Evolutionary conservation across 2,329 filamentous ascomycete genomes (phyloP).

Genomic region (Herpotrichia juniperi): DNA sequence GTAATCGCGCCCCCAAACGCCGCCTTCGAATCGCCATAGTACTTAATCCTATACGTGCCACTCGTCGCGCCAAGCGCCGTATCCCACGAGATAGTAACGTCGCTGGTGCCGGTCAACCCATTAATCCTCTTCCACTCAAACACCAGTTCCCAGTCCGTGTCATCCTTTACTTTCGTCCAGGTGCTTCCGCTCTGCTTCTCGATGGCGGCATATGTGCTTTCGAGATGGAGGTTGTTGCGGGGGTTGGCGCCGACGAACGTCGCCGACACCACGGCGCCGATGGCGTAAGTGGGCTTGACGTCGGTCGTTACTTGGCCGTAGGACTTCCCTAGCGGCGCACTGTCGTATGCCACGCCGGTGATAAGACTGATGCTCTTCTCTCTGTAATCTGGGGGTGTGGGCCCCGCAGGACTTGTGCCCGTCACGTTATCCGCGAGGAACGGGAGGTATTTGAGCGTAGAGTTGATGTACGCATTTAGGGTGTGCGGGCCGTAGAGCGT

Average conservation of each 20-base stretch:
- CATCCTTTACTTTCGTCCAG: slow-evolving; percentile 74
- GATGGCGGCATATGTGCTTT: slow-evolving; percentile 77
- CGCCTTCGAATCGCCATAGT: slow-evolving; percentile 83
- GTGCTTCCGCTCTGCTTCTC: slow-evolving; percentile 63
- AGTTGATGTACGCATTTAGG: slow-evolving; percentile 84
- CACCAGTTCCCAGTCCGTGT: slow-evolving; percentile 82
- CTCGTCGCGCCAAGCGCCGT: slow-evolving; percentile 56
- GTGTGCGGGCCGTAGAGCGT: slow-evolving; percentile 86
- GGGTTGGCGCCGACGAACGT: slow-evolving; percentile 88
- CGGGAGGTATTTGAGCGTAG: slow-evolving; percentile 74
- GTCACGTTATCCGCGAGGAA: slow-evolving; percentile 60
- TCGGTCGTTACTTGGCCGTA: slow-evolving; percentile 72
- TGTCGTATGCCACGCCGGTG: slow-evolving; percentile 76
- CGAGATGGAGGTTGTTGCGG: slow-evolving; percentile 82
- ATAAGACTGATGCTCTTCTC: slow-evolving; percentile 81
- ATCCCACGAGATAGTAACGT: slow-evolving; percentile 83
- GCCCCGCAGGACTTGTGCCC: slow-evolving; percentile 56
- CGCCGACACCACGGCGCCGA: slow-evolving; percentile 67
- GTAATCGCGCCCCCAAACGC: slow-evolving; percentile 68
- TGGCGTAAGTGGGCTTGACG: slow-evolving; percentile 61
- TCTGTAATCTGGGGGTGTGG: slow-evolving; percentile 77
- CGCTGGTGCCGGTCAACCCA: slow-evolving; percentile 72
- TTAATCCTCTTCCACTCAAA: slow-evolving; percentile 80
- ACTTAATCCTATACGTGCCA: slow-evolving; percentile 79
- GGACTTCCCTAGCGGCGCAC: slow-evolving; percentile 65